phyloP scores from a whole-genome alignment of 208 protist genomes.

The Willaertia magna region DNA sequence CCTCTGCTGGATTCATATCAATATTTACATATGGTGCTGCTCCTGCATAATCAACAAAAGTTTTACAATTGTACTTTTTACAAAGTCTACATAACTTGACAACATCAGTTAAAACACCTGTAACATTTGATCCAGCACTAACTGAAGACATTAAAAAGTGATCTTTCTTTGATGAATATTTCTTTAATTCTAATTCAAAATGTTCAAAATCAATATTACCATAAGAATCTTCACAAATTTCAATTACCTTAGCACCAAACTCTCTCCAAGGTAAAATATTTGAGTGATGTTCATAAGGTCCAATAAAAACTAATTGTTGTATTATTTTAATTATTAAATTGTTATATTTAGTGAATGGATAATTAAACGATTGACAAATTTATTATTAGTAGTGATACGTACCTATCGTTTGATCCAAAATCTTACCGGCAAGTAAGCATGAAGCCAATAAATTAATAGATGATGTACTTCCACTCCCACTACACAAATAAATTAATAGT shows the following conservation, averaged over 20 bases:
- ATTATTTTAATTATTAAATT: background rate
- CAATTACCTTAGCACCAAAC: background rate
- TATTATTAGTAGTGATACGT: no score
- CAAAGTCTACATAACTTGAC: conserved; percentile 34
- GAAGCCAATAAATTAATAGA: background rate
- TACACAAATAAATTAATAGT: no score
- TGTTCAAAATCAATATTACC: background rate
- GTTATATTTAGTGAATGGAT: background rate
- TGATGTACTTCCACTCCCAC: conserved; percentile 23
- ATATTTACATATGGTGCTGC: conserved; percentile 43
- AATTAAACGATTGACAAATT: no score
- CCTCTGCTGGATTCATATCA: background rate
- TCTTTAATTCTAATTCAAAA: background rate
- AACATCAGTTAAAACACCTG: conserved; percentile 35
- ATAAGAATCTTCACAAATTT: background rate
- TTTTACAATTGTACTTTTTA: conserved; percentile 35
- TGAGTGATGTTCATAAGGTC: conserved; percentile 54
- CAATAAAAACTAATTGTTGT: conserved; percentile 35
- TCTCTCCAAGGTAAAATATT: conserved; percentile 59
- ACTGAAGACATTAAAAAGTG: conserved; percentile 40
- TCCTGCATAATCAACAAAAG: conserved; percentile 49
- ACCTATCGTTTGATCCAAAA: background rate
- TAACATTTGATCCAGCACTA: conserved; percentile 44
- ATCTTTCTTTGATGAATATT: background rate
- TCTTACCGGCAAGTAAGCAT: background rate